Evolutionary conservation across 371 early-diverging fungal species (phyloP), one percentile per base, ranked within the genome.

Genomic region (Cokeromyces recurvatus): DNA sequence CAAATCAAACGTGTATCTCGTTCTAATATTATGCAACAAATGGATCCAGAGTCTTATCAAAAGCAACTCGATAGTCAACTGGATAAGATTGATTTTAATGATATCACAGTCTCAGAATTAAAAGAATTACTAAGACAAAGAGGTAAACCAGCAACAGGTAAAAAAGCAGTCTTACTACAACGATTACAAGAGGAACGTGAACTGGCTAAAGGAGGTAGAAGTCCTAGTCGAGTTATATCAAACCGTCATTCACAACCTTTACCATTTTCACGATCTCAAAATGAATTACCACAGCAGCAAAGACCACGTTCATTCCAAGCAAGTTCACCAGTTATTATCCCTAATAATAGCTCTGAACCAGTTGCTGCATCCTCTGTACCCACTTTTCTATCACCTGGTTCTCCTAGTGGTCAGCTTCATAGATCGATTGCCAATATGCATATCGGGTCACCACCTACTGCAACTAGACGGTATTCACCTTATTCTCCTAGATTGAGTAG

Each of bases 81-180:
- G 44, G 75, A 70, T n/a, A 75, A 71, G 23, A 78, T 84, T 10
- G 74, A 89, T 40, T 86, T 87, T 55, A 77, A 85, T 17, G 89
- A 89, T 58, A 79, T 89, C 27, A 89, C 89, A 0, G 89, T 89
- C 0, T 64, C 80, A 5, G 86, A 87, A 55, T 65, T 89, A 23
- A 89, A 89, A 52, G 87, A 89, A 24, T 77, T 86, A 75, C 53
- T 89, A 24, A 63, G 86, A 25, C 78, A 81, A 49, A 72, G 89
- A 20, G 84, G 85, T 2, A 80, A 82, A 34, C 84, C 81, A 10
- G 81, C 84, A 5, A 77, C 82, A 3, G 89, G 89, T 11, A 86
- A 85, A 57, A 89, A 89, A 51, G 85, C 83, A 0, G 62, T 83
- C 3, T 49, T 86, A 23, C 59, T 81, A 22, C 77, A 82, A 57